A percentile compares a stretch with the other conserved stretches of the same genome.
phyloP scores from a whole-genome alignment of 352 stramenopile species.

The Phytopythium ostracodes region DNA sequence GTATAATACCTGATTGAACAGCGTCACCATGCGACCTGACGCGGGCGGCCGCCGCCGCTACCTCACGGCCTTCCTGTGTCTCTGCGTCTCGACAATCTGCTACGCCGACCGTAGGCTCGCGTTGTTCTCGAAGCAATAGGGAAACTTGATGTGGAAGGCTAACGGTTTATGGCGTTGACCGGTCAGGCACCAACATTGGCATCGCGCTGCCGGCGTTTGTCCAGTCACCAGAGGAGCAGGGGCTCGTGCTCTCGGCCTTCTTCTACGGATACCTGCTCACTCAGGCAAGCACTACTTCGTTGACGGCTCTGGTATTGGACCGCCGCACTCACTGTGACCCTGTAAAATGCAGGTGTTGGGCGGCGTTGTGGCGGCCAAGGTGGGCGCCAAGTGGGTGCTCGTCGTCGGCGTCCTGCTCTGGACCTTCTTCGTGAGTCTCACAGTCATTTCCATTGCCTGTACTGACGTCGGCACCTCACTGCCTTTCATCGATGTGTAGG shows the following conservation, averaged over 20 bases:
- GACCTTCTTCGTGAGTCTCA: conserved; percentile 65
- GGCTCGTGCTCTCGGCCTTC: conserved; percentile 77
- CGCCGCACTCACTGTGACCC: background rate
- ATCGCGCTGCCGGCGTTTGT: conserved; percentile 80
- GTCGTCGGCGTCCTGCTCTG: conserved; percentile 73
- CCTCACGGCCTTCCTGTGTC: conserved; percentile 64
- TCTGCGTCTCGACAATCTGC: conserved; percentile 78
- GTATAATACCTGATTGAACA: no score
- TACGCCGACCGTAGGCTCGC: conserved; percentile 72
- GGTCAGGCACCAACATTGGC: conserved; percentile 78
- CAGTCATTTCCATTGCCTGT: background rate
- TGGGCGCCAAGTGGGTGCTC: conserved; percentile 72
- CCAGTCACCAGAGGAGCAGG: conserved; percentile 65
- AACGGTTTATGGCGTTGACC: conserved; percentile 5
- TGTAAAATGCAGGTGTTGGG: conserved; percentile 50
- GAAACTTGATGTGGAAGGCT: conserved; percentile 7
- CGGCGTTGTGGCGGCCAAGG: conserved; percentile 56
- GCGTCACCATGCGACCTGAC: background rate
- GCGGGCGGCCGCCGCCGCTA: conserved; percentile 45
- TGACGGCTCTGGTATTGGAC: no score
- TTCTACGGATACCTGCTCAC: conserved; percentile 88
- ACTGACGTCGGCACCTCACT: background rate
- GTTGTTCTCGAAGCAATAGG: background rate
- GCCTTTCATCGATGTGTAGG: conserved; percentile 19
- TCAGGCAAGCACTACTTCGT: conserved; percentile 23